A percentile compares a stretch with the other conserved stretches of the same genome.
Evolutionary conservation across 306 rosid species (phyloP).

Genomic region (Lathyrus oleraceus): DNA sequence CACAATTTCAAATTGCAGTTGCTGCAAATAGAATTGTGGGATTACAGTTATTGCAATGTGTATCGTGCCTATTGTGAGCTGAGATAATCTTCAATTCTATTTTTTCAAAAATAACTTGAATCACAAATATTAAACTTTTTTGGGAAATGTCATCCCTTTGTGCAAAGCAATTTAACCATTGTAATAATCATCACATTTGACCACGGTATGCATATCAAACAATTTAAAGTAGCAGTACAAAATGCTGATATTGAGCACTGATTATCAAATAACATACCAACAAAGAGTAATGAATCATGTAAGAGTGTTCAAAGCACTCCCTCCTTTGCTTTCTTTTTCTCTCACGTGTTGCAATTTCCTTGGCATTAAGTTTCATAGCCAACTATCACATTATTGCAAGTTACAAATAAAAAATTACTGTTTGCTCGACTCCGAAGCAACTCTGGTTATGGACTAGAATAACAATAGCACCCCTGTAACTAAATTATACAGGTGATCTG

Average conservation of each 20-base stretch:
- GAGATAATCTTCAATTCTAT: no score
- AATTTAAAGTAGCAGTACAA: not conserved
- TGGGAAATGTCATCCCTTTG: not conserved
- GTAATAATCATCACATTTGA: not conserved
- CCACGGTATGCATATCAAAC: not conserved
- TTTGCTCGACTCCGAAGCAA: conserved; percentile 27
- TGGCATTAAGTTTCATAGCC: conserved; percentile 31
- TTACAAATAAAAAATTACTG: not conserved
- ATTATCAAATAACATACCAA: not conserved
- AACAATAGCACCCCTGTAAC: conserved; percentile 19
- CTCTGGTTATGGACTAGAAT: conserved; percentile 8
- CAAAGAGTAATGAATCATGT: not conserved
- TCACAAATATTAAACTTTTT: not conserved
- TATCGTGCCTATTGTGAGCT: no score
- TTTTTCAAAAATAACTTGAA: not conserved
- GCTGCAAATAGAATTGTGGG: no score
- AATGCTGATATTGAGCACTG: not conserved
- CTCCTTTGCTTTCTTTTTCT: not conserved
- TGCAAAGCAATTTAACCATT: not conserved
- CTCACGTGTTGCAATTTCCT: not conserved
- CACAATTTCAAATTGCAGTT: no score
- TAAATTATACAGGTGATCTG: conserved; percentile 33
- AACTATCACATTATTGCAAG: conserved; percentile 25
- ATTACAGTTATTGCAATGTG: no score
- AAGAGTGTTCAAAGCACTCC: conserved; percentile 7